These are phyloP conservation scores for Xylaria curta DNA, from an alignment of 495 filamentous ascomycete genomes.

Conservation along the genomic window DNA sequence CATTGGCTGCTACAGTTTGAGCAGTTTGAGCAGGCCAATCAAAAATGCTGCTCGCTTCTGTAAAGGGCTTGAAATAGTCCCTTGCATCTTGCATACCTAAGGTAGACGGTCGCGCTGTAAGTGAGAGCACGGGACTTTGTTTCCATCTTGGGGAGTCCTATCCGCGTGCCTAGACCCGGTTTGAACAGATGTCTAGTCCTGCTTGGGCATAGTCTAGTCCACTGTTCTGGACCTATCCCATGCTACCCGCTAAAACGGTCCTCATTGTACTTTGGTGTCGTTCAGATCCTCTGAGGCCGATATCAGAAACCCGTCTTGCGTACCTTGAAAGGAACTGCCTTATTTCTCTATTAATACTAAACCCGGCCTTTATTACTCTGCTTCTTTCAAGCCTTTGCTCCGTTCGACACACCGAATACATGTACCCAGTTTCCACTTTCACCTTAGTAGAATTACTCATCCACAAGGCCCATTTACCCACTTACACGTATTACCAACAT, in stretches of 20 bases:
- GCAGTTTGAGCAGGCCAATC: conserved; percentile 8
- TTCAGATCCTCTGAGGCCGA: conserved; percentile 3
- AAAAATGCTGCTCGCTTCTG: conserved; percentile 24
- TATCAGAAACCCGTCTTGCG: conserved; percentile 5
- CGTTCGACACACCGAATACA: neutral
- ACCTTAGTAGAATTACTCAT: neutral
- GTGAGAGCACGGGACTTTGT: conserved; percentile 26
- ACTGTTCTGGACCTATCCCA: neutral
- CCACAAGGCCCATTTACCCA: neutral
- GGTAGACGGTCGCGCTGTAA: conserved; percentile 11
- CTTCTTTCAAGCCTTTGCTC: neutral
- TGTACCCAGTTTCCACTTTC: neutral
- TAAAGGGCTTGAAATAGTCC: conserved; percentile 28
- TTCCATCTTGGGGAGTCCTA: neutral
- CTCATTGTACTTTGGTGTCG: conserved; percentile 20
- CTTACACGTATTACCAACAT: neutral
- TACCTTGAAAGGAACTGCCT: neutral
- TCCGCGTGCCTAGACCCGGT: conserved; percentile 4
- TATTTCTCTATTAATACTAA: conserved; percentile 24
- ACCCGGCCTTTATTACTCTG: neutral
- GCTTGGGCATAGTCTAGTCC: conserved; percentile 13
- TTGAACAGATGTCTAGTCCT: conserved; percentile 4
- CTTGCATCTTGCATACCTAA: conserved; percentile 21
- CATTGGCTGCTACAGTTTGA: conserved; percentile 1
- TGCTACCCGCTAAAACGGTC: conserved; percentile 9